Base-by-base conservation (phyloP, 1,139 yeast genomes). In the Tardiomyces blankii region DNA sequence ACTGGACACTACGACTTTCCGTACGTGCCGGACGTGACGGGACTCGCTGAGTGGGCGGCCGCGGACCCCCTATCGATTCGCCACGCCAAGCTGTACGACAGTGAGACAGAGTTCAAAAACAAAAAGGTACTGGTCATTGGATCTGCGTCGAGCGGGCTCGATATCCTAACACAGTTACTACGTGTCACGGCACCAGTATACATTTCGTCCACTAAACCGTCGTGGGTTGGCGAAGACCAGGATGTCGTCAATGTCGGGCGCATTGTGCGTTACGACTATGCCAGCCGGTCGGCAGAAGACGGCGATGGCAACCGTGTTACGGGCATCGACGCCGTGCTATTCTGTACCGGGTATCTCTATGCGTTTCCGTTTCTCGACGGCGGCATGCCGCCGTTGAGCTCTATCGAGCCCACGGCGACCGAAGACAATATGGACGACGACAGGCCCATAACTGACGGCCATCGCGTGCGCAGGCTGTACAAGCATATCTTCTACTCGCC, bases 311-410 rank as follows among this genome's bases (percentile, higher is more conserved):
- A 63, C 1, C 50, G 48, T 1, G 49, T 74, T 14, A 55, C 56
- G 0, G 62, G 67, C 43, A 68, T 79, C 40, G 83, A 77, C 47
- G 56, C 53, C 18, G 59, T 81, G n/a, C 58, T 82, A 3, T 80
- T 75, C 59, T 82, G 84, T 32, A 81, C 88, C 1, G 87, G 88
- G 0, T 81, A 75, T 58, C 64, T 71, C 21, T 70, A 75, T 52
- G 68, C 73, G 27, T 64, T 69, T 45, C 79, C 80, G 6, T 74
- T 64, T 47, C 55, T 77, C 42, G 61, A 63, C 7, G 27, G 42
- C 19, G 35, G n/a, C 40, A 44, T 18, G 16, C 54, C 48, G 38
- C 19, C 33, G 42, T 1, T 47, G 48, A 21, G 44, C 23, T 11
- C 49, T 49, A 28, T 41, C 45, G 9, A 4, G 41, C 9, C 40